Evolutionary conservation across 192 early-diverging fungal species (phyloP), one percentile per base, ranked within the genome.

Genomic region (Coemansia sp.): DNA sequence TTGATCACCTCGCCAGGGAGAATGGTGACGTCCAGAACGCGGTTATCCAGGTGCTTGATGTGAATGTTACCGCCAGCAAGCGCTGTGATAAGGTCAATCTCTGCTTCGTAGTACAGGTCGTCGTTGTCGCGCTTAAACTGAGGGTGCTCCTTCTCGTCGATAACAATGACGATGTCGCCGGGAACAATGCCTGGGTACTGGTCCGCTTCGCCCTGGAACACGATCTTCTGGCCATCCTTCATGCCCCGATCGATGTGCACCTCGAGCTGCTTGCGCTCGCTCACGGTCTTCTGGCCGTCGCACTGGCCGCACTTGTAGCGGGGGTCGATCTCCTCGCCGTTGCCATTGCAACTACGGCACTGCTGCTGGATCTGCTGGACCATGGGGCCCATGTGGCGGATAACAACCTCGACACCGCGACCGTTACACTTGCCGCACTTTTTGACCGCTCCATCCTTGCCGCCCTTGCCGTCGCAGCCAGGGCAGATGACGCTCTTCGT

Each of bases 351-450:
- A 47, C 88, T 87, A 32, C 81, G 81, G 82, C 98, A 99, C 27
- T 93, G 87, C 74, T 97, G 94, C 79, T 99, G 98, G 82, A 98
- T 93, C 84, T 98, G 98, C 85, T 99, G 98, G 60, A 99, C 90
- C 96, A 99, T 98, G 20, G 98, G 98, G 24, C 98, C 98, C 83
- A 99, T 90, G 74, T 98, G 94, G 51, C 96, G 84, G 61, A 96
- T 83, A 58, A 90, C 86, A 24, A 95, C 82, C 79, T 90, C 90
- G 61, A 96, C 82, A 83, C 98, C 98, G 56, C 89, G 86, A 39
- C 98, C 98, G 39, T 88, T 69, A 84, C 98, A 99, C 23, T 79
- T 85, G 24, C 55, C 45, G 76, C 98, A 99, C 27, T 85, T 78
- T 83, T 87, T 87, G 51, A 92, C 91, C 13, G 94, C 88, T 16